Conservation (phyloP, 805 yeast genomes). For the Wickerhamomyces queroliae region DNA sequence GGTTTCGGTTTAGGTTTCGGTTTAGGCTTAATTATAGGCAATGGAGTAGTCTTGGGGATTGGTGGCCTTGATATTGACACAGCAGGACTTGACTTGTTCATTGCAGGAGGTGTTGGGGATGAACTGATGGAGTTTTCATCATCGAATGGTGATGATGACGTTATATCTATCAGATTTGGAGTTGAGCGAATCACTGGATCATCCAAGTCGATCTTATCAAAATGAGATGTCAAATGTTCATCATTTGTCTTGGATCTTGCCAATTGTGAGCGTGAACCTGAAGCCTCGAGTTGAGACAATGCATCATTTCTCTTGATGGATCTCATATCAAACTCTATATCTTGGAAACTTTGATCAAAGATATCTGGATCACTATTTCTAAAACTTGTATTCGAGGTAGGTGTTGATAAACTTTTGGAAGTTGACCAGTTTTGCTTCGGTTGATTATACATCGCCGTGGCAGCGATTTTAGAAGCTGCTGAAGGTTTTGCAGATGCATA, state of each 20-base stretch:
- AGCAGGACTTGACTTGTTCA: constrained; percentile 3
- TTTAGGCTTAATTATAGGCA: neutral
- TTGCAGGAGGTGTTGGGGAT: constrained; percentile 3
- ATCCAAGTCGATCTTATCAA: constrained; percentile 3
- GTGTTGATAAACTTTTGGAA: constrained; percentile 12
- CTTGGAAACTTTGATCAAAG: constrained; percentile 20
- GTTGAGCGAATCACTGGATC: neutral
- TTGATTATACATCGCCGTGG: constrained; percentile 10
- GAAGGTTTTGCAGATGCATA: constrained; percentile 9
- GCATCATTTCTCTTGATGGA: constrained; percentile 18
- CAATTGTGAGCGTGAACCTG: constrained; percentile 13
- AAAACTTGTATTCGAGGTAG: neutral
- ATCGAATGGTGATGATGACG: neutral
- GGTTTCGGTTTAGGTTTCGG: no score
- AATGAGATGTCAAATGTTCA: neutral
- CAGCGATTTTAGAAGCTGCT: constrained; percentile 22
- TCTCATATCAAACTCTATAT: constrained; percentile 14
- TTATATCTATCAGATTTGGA: neutral
- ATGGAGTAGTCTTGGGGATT: neutral
- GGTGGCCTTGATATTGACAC: neutral
- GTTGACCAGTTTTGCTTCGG: constrained; percentile 17
- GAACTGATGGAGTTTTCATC: neutral
- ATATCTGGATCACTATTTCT: constrained; percentile 13
- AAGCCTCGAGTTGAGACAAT: constrained; percentile 20
- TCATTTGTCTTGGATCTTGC: constrained; percentile 10